Conservation (phyloP, 2,329 filamentous ascomycete species). For the Paecilomyces sp. region DNA sequence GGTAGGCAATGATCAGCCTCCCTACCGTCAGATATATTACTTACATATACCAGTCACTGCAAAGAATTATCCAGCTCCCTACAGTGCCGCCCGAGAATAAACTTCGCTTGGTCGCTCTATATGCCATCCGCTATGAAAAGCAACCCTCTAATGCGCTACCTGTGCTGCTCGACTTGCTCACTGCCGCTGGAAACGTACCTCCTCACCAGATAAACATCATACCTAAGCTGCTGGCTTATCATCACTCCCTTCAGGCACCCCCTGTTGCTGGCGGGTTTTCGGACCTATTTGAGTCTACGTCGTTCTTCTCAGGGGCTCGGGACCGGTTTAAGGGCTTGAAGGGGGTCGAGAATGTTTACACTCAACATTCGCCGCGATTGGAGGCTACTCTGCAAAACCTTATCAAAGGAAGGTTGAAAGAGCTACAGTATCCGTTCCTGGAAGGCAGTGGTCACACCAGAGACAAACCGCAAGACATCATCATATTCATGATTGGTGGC, state of each 20-base stretch:
- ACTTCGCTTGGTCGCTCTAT: constrained; percentile 83
- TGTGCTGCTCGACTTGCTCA: constrained; percentile 78
- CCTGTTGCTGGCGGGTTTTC: constrained; percentile 72
- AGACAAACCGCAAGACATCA: constrained; percentile 94
- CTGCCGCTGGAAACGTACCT: constrained; percentile 74
- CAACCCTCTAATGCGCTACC: constrained; percentile 76
- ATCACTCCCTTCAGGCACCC: constrained; percentile 74
- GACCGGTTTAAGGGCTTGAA: constrained; percentile 91
- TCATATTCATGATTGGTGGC: constrained; percentile 90
- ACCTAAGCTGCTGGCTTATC: constrained; percentile 74
- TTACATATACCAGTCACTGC: constrained; percentile 56
- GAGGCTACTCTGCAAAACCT: constrained; percentile 85
- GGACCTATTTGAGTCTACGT: constrained; percentile 84
- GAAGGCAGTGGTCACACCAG: constrained; percentile 79
- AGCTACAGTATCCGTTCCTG: constrained; percentile 87
- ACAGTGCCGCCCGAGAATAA: constrained; percentile 75
- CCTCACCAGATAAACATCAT: constrained; percentile 71
- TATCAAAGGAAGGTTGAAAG: constrained; percentile 81
- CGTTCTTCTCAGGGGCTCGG: constrained; percentile 82
- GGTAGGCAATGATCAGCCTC: constrained; percentile 40
- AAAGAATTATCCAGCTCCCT: constrained; percentile 76
- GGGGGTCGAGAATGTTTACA: constrained; percentile 98
- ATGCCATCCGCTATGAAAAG: constrained; percentile 85
- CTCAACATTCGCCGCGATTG: constrained; percentile 84
- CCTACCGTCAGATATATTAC: not conserved